Percentiles rank a stretch among this genome's conserved stretches.
Conservation (phyloP, 78 protist genomes). For the Creolimax fragrantissima region DNA sequence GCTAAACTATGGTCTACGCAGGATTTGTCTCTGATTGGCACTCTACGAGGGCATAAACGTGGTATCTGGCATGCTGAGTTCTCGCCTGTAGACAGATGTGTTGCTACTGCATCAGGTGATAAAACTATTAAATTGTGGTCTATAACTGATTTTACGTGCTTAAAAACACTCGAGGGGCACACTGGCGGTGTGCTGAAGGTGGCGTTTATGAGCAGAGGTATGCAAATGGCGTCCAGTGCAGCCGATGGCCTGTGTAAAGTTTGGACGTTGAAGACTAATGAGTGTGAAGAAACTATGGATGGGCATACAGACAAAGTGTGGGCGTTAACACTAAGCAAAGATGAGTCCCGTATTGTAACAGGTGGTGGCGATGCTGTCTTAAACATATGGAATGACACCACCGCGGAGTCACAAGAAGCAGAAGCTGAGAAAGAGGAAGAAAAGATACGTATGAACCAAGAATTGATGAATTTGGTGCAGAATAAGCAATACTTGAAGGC, state of each 20-base stretch:
- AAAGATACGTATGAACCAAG: constrained; percentile 28
- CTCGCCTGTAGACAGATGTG: constrained; percentile 73
- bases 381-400: constrained; percentile 53
- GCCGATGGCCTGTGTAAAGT: constrained; percentile 77
- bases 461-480: constrained; percentile 26
- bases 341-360: constrained; percentile 44
- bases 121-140: constrained; percentile 77
- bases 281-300: constrained; percentile 75
- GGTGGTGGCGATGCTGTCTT: constrained; percentile 69
- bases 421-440: constrained; percentile 31
- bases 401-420: constrained; percentile 34
- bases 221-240: constrained; percentile 65
- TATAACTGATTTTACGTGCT: constrained; percentile 51
- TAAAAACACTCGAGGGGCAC: constrained; percentile 86
- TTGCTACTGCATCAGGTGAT: constrained; percentile 68
- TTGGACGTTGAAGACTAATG: constrained; percentile 75
- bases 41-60: constrained; percentile 72
- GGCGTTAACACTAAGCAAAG: constrained; percentile 56
- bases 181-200: constrained; percentile 52
- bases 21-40: constrained; percentile 8
- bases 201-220: constrained; percentile 52
- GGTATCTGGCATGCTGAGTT: constrained; percentile 77
- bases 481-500: constrained; percentile 25
- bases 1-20: constrained; percentile 56
- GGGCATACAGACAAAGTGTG: constrained; percentile 72